Evolutionary conservation across 441 rosid genomes (phyloP).

Genomic region (Flueggea neowawraea): DNA sequence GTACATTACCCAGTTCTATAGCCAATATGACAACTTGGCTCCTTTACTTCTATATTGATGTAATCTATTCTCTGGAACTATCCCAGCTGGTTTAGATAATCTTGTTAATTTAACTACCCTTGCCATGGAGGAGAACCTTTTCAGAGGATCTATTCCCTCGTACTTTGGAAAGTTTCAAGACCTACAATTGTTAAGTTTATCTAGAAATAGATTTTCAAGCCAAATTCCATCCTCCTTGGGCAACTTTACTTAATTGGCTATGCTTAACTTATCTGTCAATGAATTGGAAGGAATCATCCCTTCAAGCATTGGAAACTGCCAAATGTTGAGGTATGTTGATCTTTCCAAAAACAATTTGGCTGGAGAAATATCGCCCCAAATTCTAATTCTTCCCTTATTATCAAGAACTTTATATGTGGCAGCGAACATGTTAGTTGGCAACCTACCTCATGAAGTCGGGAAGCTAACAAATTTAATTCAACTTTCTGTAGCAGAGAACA

Average conservation of each 20-base stretch:
- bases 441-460: not conserved
- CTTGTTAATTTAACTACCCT: slow-evolving; percentile 19
- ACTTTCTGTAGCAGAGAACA: slow-evolving; percentile 1
- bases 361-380: slow-evolving; percentile 6
- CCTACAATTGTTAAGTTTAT: slow-evolving; percentile 4
- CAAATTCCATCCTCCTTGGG: slow-evolving; percentile 34
- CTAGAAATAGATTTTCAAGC: slow-evolving; percentile 27
- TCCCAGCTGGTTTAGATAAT: slow-evolving; percentile 22
- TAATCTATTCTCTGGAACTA: slow-evolving; percentile 24
- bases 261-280: not conserved
- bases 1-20: slow-evolving; percentile 6
- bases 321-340: not conserved
- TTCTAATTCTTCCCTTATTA: not conserved
- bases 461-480: not conserved
- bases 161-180: slow-evolving; percentile 26
- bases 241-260: not conserved
- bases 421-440: slow-evolving; percentile 4
- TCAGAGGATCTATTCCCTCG: slow-evolving; percentile 36
- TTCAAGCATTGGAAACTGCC: slow-evolving; percentile 10
- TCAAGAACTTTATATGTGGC: slow-evolving; percentile 11
- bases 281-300: slow-evolving; percentile 19
- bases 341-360: slow-evolving; percentile 7
- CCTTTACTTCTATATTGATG: not conserved
- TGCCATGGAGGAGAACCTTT: slow-evolving; percentile 3
- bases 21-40: slow-evolving; percentile 14